A percentile compares a stretch with the other conserved stretches of the same genome.
These are phyloP conservation scores for Silene coronaria DNA, from an alignment of 179 eudicot species.

Conservation along the genomic window DNA sequence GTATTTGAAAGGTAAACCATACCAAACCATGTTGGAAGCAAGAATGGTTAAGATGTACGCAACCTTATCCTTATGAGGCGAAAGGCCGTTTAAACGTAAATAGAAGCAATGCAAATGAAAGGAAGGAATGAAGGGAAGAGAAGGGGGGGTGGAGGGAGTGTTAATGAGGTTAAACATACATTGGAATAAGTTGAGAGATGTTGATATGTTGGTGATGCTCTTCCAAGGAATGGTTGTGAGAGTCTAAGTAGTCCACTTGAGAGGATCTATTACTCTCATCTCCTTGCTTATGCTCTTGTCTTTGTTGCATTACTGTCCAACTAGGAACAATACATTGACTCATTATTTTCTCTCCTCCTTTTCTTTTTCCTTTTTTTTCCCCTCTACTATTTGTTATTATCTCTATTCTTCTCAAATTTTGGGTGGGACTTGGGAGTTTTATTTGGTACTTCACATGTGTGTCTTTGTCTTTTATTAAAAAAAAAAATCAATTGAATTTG, in stretches of 20 bases:
- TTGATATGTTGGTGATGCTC: constrained; percentile 27
- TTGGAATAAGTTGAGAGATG: constrained; percentile 36
- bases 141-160: background rate
- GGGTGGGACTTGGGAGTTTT: constrained; percentile 20
- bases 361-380: background rate
- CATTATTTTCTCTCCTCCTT: constrained; percentile 25
- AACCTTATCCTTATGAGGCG: constrained; percentile 4
- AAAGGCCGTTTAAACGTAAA: background rate
- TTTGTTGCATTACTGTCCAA: constrained; percentile 43
- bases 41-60: constrained; percentile 5
- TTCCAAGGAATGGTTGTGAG: constrained; percentile 14
- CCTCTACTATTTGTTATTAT: background rate
- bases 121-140: background rate
- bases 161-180: constrained; percentile 29
- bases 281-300: constrained; percentile 34
- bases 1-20: background rate
- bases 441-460: constrained; percentile 28
- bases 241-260: constrained; percentile 33
- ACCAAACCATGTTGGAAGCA: background rate
- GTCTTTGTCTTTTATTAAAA: constrained; percentile 10
- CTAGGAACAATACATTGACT: constrained; percentile 38
- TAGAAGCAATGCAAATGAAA: background rate
- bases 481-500: constrained; percentile 8
- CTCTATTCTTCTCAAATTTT: constrained; percentile 13
- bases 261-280: constrained; percentile 44